These are phyloP conservation scores for Entonaema liquescens DNA, from an alignment of 495 filamentous ascomycete genomes.

Conservation along the genomic window DNA sequence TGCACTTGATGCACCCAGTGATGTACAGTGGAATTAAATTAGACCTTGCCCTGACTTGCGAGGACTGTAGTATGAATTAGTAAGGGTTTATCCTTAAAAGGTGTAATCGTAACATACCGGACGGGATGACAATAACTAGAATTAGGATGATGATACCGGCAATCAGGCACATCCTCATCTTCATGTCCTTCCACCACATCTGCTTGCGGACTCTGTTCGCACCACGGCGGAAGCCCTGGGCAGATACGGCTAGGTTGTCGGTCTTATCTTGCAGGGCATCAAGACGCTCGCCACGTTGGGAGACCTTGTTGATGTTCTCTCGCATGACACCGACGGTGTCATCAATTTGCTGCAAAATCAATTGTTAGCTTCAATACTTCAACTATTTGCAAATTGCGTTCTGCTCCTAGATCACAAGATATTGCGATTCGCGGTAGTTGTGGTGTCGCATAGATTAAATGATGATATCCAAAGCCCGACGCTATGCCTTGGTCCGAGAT, in stretches of 20 bases:
- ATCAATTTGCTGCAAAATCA: constrained; percentile 83
- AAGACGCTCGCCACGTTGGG: constrained; percentile 88
- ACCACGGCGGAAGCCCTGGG: constrained; percentile 92
- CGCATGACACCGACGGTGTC: constrained; percentile 92
- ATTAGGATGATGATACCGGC: constrained; percentile 87
- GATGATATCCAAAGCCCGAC: not conserved
- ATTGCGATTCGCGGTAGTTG: not conserved
- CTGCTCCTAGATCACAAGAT: constrained; percentile 13
- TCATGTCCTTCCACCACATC: constrained; percentile 92
- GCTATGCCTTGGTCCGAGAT: not conserved
- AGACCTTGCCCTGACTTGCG: constrained; percentile 37
- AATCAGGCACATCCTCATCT: constrained; percentile 97
- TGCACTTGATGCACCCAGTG: constrained; percentile 26
- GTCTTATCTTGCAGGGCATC: constrained; percentile 95
- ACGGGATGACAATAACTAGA: constrained; percentile 89
- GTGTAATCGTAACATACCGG: constrained; percentile 63
- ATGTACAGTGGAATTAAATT: constrained; percentile 13
- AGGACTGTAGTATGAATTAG: constrained; percentile 31
- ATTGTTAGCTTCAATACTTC: constrained; percentile 41
- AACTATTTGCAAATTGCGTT: not conserved
- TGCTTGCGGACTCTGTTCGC: constrained; percentile 95
- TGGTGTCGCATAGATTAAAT: constrained; percentile 7
- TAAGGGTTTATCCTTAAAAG: not conserved
- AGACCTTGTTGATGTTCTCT: constrained; percentile 92
- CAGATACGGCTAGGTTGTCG: constrained; percentile 86